Conservation (phyloP, 2,329 filamentous ascomycete species). For the Anthostomella pinea region DNA sequence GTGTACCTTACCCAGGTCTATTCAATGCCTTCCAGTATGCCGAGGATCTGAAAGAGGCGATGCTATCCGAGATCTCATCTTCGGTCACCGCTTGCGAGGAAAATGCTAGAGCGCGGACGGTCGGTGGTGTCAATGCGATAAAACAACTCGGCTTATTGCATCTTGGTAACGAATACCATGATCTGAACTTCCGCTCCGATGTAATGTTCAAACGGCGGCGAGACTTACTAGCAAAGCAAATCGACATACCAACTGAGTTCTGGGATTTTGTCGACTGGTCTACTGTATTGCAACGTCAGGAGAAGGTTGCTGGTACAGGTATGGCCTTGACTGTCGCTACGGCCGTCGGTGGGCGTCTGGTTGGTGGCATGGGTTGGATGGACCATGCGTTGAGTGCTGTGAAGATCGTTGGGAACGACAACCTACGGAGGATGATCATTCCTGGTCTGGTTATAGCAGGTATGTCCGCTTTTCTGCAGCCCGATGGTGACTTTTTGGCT, state of each 20-base stretch:
- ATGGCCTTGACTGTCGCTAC: slow-evolving; percentile 92
- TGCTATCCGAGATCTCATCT: slow-evolving; percentile 82
- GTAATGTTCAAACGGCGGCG: slow-evolving; percentile 89
- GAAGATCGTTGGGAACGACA: slow-evolving; percentile 78
- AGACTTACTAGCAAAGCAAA: slow-evolving; percentile 77
- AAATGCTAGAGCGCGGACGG: slow-evolving; percentile 73
- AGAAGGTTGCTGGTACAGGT: slow-evolving; percentile 90
- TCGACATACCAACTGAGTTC: slow-evolving; percentile 83
- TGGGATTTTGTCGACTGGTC: slow-evolving; percentile 92
- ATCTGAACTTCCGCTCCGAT: slow-evolving; percentile 84
- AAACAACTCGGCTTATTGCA: slow-evolving; percentile 86
- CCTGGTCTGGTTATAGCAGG: slow-evolving; percentile 76
- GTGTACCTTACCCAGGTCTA: slow-evolving; percentile 82
- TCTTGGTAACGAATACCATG: slow-evolving; percentile 80
- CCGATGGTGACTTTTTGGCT: slow-evolving; percentile 6
- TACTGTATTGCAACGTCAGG: slow-evolving; percentile 80
- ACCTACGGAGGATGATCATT: slow-evolving; percentile 74
- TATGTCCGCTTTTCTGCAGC: slow-evolving; percentile 47
- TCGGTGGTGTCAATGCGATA: slow-evolving; percentile 79
- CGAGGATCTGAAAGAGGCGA: slow-evolving; percentile 86
- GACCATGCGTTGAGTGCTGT: slow-evolving; percentile 80
- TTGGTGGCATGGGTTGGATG: slow-evolving; percentile 85
- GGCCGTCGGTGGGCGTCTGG: slow-evolving; percentile 74
- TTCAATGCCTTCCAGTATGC: slow-evolving; percentile 87
- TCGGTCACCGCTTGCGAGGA: slow-evolving; percentile 81